Conservation (phyloP, 192 early-diverging fungal genomes). For the Coemansia furcata region DNA sequence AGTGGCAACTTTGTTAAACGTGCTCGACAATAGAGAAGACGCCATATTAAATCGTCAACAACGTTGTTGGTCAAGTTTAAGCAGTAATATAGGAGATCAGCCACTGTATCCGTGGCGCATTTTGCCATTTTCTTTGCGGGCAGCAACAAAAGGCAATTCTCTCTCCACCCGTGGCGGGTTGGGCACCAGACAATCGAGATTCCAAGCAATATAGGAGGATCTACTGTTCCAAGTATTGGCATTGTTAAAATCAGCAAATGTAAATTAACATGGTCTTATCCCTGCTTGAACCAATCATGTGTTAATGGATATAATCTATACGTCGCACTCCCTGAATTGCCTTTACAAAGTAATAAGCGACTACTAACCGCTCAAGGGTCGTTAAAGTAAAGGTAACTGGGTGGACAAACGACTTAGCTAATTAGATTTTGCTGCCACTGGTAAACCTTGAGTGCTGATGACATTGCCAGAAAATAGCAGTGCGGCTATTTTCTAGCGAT, state of each 20-base stretch:
- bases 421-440: neutral
- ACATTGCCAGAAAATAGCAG: neutral
- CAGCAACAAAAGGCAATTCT: neutral
- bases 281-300: neutral
- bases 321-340: neutral
- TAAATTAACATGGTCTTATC: neutral
- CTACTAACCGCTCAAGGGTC: neutral
- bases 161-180: neutral
- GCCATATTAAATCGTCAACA: constrained; percentile 4
- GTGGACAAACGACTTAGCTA: neutral
- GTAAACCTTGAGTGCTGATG: neutral
- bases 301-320: neutral
- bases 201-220: neutral
- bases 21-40: neutral
- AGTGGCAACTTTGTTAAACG: neutral
- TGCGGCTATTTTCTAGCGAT: neutral
- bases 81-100: constrained; percentile 1
- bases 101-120: neutral
- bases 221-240: neutral
- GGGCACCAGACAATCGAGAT: neutral
- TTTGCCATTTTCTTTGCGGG: neutral
- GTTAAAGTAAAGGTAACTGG: neutral
- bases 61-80: neutral
- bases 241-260: neutral
- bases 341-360: neutral